Percentiles rank a stretch among this genome's conserved stretches.
phyloP scores from a whole-genome alignment of 2,329 filamentous ascomycete species.

The Waltergamsia citrina region DNA sequence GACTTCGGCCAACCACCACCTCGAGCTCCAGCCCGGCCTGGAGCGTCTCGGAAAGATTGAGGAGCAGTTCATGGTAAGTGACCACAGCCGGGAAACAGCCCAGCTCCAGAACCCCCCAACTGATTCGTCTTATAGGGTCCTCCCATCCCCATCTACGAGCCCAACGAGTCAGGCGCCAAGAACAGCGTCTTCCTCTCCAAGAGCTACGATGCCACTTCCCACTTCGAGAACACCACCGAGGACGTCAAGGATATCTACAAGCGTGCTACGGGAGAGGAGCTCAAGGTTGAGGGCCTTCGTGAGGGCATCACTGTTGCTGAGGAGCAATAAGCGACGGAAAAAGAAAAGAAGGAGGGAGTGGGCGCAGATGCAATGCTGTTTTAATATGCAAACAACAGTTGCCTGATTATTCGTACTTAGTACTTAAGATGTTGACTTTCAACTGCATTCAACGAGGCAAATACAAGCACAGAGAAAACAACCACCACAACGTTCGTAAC shows the following conservation, averaged over 20 bases:
- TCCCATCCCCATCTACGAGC: conserved; percentile 91
- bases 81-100: too few relatives aligned
- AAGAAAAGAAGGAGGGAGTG: too few relatives aligned
- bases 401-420: too few relatives aligned
- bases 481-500: background rate
- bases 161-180: conserved; percentile 67
- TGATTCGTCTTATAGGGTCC: conserved; percentile 40
- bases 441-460: too few relatives aligned
- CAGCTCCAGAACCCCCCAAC: background rate
- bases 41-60: conserved; percentile 89
- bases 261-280: conserved; percentile 72
- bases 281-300: conserved; percentile 79
- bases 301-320: conserved; percentile 69
- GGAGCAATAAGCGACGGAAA: conserved; percentile 35
- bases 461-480: background rate
- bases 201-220: conserved; percentile 95
- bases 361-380: too few relatives aligned
- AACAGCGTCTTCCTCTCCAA: conserved; percentile 97
- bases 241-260: conserved; percentile 92
- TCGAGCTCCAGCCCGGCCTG: conserved; percentile 87
- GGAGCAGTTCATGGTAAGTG: conserved; percentile 83
- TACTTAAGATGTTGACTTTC: too few relatives aligned
- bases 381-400: too few relatives aligned
- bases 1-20: conserved; percentile 82
- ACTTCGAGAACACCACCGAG: conserved; percentile 88